These are phyloP conservation scores for Aspergillus fijiensis DNA, from an alignment of 2,329 filamentous ascomycete genomes.

Conservation along the genomic window DNA sequence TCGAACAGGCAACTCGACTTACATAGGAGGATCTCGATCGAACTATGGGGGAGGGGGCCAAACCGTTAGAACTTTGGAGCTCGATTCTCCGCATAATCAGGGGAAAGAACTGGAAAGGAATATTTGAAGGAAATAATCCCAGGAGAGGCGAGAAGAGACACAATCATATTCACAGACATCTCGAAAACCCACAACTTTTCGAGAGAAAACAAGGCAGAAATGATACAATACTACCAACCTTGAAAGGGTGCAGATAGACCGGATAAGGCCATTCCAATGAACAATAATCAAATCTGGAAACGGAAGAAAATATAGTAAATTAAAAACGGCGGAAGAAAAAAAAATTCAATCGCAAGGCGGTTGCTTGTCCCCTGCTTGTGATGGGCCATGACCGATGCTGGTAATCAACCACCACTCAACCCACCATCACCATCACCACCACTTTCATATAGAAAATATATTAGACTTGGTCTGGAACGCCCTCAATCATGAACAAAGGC, in stretches of 20 bases:
- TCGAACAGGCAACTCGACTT: neutral
- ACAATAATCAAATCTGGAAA: neutral
- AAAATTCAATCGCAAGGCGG: conserved; percentile 8
- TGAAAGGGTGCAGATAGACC: neutral
- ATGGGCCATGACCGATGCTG: conserved; percentile 21
- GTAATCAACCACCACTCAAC: conserved; percentile 13
- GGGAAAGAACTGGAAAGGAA: too few relatives aligned
- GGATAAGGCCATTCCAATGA: neutral
- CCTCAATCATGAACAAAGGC: neutral
- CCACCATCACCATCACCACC: conserved; percentile 17
- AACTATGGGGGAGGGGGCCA: neutral
- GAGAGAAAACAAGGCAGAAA: neutral
- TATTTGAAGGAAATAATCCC: too few relatives aligned
- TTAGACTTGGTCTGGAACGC: conserved; percentile 12
- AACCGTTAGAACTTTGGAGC: neutral
- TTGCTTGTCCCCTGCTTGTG: conserved; percentile 22
- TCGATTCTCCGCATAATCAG: neutral
- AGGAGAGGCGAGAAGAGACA: too few relatives aligned
- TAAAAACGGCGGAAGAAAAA: neutral
- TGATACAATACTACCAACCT: neutral
- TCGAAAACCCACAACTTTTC: neutral
- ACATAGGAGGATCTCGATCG: neutral
- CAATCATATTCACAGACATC: neutral
- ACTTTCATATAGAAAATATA: conserved; percentile 1
- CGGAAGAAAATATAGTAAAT: neutral